Evolutionary conservation across 805 yeast species (phyloP).

Genomic region (Nakazawaea wyomingensis): DNA sequence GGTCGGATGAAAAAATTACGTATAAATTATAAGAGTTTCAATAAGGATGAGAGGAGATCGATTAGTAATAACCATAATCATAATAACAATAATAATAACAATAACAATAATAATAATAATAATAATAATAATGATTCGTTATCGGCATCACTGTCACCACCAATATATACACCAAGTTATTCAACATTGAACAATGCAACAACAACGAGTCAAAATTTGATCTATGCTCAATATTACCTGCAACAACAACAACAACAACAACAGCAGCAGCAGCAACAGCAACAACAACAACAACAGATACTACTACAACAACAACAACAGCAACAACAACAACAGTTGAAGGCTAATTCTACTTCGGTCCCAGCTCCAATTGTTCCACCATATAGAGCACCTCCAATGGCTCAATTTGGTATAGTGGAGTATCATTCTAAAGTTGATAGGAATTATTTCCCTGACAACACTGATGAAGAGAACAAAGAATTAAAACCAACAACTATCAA

Average conservation of each 20-base stretch:
- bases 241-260: conserved; percentile 1
- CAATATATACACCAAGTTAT: neutral
- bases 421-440: conserved; percentile 5
- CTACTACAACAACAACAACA: neutral
- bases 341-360: neutral
- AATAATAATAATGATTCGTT: neutral
- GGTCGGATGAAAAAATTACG: conserved; percentile 11
- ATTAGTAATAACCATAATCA: too few relatives aligned
- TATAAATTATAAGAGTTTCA: conserved; percentile 8
- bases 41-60: conserved; percentile 1
- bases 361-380: conserved; percentile 7
- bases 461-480: conserved; percentile 4
- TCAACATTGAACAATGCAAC: neutral
- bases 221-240: conserved; percentile 6
- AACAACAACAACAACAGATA: neutral
- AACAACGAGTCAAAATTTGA: conserved; percentile 1
- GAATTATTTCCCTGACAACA: neutral
- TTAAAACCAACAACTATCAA: conserved; percentile 5
- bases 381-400: conserved; percentile 7
- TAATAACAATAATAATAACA: too few relatives aligned
- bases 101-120: too few relatives aligned
- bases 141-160: conserved; percentile 1
- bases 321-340: conserved; percentile 5
- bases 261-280: neutral
- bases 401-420: conserved; percentile 3